Base-by-base conservation (phyloP, 2,329 filamentous ascomycete genomes). In the Aspergillus hortae region DNA sequence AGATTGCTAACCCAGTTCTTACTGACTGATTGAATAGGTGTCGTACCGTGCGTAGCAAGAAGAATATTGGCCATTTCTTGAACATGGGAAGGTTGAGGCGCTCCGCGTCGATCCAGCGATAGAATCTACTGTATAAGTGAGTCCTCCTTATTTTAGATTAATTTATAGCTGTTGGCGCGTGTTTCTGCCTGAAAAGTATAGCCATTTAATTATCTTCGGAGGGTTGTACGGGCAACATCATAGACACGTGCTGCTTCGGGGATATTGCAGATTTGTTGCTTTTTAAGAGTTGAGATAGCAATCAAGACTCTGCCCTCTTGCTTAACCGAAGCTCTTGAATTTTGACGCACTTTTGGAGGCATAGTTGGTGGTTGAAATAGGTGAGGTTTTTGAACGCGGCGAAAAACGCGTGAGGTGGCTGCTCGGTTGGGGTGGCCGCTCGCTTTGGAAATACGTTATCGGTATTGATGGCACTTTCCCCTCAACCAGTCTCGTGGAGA, bases 11-110 rank as follows among this genome's bases (percentile, higher is more conserved):
- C 51, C 55, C 45, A 59, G n/a, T 47, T 54, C 23, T 36, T 17
- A 19, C 54, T 47, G 32, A 57, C 43, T 15, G 49, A 27, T 27
- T 30, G 6, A 21, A 33, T 21, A 11, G 35, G 15, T 4, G 27
- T 53, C 3, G 38, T 40, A 15, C 36, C 30, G 12, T 21, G 30
- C 0, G 12, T 11, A 3, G 44, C 30, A 1, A 55, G 49, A 17
- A 59, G 40, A 23, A 56, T 40, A 53, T 55, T 48, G 5, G 55
- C 53, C 36, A 52, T 55, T 38, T 55, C 47, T 50, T 14, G 23
- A 4, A 57, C 33, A 44, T 49, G 15, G 17, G 42, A 46, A 19
- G 15, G 30, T 23, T n/a, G 12, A 23, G 50, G 45, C 5, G 17
- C 32, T 33, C 19, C 40, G 33, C 38, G 49, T 43, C 36, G 17